phyloP scores from a whole-genome alignment of 257 asterid species.

The Knoxia roxburghii region DNA sequence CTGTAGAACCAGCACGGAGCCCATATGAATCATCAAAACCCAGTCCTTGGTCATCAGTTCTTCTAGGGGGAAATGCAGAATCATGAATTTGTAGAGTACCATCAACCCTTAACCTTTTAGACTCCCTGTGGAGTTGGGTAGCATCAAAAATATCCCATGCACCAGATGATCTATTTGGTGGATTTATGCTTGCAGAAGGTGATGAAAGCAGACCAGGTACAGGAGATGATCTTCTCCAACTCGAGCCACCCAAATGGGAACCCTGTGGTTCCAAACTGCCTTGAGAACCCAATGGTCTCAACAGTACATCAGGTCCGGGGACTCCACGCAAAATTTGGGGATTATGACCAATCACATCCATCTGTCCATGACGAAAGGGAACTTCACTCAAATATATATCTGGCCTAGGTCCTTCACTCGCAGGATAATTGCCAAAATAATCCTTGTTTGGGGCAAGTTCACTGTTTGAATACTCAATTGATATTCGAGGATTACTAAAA shows the following conservation, averaged over 20 bases:
- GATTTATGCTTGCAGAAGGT: conserved; percentile 46
- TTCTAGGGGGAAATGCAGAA: conserved; percentile 35
- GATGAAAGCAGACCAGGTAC: conserved; percentile 55
- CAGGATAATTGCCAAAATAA: conserved; percentile 39
- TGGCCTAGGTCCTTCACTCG: conserved; percentile 40
- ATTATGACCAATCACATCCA: conserved; percentile 55
- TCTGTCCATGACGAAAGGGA: conserved; percentile 55
- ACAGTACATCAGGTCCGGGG: conserved; percentile 49
- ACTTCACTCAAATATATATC: conserved; percentile 35
- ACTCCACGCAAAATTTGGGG: conserved; percentile 50
- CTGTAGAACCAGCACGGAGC: conserved; percentile 30
- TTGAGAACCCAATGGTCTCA: conserved; percentile 57
- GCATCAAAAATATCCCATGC: conserved; percentile 68
- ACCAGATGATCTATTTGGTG: conserved; percentile 45
- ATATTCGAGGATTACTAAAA: conserved; percentile 76
- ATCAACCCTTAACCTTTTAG: conserved; percentile 79
- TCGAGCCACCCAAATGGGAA: conserved; percentile 52
- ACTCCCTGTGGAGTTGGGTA: conserved; percentile 60
- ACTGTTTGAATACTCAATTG: conserved; percentile 61
- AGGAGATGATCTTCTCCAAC: conserved; percentile 81
- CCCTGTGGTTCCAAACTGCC: conserved; percentile 48
- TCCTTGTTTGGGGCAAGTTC: conserved; percentile 45
- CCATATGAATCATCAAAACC: conserved; percentile 46
- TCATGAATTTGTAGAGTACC: conserved; percentile 23
- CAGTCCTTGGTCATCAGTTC: conserved; percentile 33